Base-by-base conservation (phyloP, 192 early-diverging fungal genomes). In the Allomyces arbusculus region DNA sequence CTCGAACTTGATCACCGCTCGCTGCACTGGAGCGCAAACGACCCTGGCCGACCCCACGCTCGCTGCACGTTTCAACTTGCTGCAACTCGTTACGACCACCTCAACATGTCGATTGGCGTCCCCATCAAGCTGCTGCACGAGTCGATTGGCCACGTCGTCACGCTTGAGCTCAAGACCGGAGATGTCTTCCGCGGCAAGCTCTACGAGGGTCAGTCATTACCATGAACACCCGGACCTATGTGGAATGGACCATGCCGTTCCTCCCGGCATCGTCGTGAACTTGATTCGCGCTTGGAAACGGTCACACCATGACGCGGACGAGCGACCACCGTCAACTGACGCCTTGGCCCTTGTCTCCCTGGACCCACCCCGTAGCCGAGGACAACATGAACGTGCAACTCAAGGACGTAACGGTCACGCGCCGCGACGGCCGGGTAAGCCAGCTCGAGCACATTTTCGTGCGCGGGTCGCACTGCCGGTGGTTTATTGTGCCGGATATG, bases 331-430 rank as follows among this genome's bases (percentile, higher is more conserved):
- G 7, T 3, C 33, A 40, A 40, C 33, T 40, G 33, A 40, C 33
- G 33, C 33, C 7, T 40, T 7, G 33, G 8, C 33, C 5, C 33
- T 7, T 40, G 7, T 40, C 33, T 40, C 33, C 8, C 33, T 40
- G 0, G 33, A 40, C 33, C 33, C 7, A 40, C 33, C 9, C 0
- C 24, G 40, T 65, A 84, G 87, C 90, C 62, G 95, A 99, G 76
- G 95, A 99, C 78, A 99, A 96, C 77, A 99, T 99, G 95, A 99
- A 99, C 70, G 86, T 96, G 45, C 95, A 96, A 78, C 81, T 99
- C 67, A 86, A 84, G 69, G 90, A 96, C 67, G 92, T 99, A 65
- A 89, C 88, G 26, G 90, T 92, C 55, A 95, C 93, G 5, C 83
- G 80, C 69, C 84, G 94, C 45, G 95, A 99, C 71, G 95, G 95